Percentiles rank a stretch among this genome's conserved stretches.
phyloP scores from a whole-genome alignment of 441 rosid genomes.

The Viola pubescens region DNA sequence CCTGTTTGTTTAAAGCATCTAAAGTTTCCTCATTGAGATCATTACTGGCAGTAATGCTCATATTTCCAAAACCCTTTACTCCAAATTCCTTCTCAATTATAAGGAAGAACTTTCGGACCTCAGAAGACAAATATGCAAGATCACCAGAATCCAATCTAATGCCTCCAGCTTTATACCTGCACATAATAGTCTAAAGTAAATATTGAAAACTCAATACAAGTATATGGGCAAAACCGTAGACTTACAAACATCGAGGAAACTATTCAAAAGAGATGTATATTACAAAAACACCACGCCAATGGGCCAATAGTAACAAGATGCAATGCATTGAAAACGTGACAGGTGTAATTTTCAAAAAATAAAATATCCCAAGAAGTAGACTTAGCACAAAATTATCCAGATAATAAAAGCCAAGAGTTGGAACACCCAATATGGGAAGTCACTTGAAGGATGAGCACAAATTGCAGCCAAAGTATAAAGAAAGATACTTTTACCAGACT shows the following conservation, averaged over 20 bases:
- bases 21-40: constrained; percentile 95
- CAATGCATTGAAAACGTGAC: neutral
- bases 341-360: neutral
- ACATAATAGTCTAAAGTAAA: constrained; percentile 23
- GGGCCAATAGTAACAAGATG: neutral
- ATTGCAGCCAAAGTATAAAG: no score
- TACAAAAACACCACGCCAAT: constrained; percentile 7
- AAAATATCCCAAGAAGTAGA: no score
- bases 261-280: constrained; percentile 5
- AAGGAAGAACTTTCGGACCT: constrained; percentile 59
- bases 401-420: no score
- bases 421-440: no score
- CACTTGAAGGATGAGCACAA: no score
- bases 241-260: neutral
- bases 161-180: constrained; percentile 78
- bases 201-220: constrained; percentile 6
- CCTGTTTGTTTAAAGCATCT: constrained; percentile 94
- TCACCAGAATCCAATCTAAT: constrained; percentile 96
- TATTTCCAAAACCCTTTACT: constrained; percentile 66
- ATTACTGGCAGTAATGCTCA: constrained; percentile 73
- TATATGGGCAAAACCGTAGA: constrained; percentile 5
- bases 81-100: constrained; percentile 60
- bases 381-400: no score
- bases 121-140: constrained; percentile 72
- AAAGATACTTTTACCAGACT: no score